Base-by-base conservation (phyloP, 1,139 yeast genomes). In the Protomyces macrosporus region DNA sequence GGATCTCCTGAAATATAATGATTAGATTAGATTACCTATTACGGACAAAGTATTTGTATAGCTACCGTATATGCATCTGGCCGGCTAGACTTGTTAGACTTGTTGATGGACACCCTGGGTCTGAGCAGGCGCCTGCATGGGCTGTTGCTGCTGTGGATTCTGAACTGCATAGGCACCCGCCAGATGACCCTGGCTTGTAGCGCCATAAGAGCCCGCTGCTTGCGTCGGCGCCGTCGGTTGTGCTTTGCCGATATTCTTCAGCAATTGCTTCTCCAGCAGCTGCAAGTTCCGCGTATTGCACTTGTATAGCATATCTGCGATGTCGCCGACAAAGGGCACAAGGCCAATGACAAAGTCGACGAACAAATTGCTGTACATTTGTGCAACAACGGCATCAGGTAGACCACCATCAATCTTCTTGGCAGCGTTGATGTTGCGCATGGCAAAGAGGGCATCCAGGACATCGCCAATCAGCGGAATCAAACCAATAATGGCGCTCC, bases 401-500 rank as follows among this genome's bases (percentile, higher is more conserved):
- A 88, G 74, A 16, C 62, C 62, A 34, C 62, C 62, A 23, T 85
- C 86, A 33, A 87, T 78, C 51, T 76, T 66, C 63, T 77, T 76
- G 6, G 90, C 87, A 62, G 78, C 77, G 34, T 74, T 74, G 61
- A 86, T 76, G 39, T 86, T 69, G 62, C 78, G 73, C 65, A 82
- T 67, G 0, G 88, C 86, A 53, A 87, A 75, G 55, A 73, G 74
- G 7, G 81, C 71, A 34, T 84, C 81, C 63, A 85, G 73, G 7
- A 81, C 55, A 69, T 83, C 85, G 5, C 90, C 90, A 30, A 84
- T 73, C 74, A 82, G 75, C 4, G 96, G 96, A 37, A 88, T 70
- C n/a, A 87, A 71, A 2, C 93, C 91, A 67, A 88, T 81, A n/a
- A 88, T 68, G 1, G 87, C 88, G 1, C 87, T 81, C 87, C 89